Evolutionary conservation across 441 rosid genomes (phyloP).

Genomic region (Populus hybrid): DNA sequence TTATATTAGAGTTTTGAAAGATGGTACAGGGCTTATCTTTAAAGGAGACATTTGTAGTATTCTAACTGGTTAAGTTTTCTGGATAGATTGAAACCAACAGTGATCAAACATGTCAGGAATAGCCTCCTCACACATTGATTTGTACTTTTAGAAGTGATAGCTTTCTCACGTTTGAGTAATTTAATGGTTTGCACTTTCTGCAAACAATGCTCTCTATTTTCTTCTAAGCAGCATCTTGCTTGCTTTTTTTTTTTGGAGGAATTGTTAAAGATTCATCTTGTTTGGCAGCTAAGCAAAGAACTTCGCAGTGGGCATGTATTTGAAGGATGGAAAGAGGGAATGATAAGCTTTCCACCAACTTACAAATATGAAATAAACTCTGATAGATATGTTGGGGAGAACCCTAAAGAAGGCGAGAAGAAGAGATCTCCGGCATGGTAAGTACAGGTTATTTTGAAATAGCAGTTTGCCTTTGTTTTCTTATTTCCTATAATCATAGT

Average conservation of each 20-base stretch:
- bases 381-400: constrained; percentile 76
- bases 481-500: neutral
- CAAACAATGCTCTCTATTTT: constrained; percentile 3
- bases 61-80: neutral
- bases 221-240: neutral
- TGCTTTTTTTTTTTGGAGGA: neutral
- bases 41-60: neutral
- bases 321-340: constrained; percentile 94
- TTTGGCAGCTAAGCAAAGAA: constrained; percentile 70
- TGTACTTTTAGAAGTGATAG: too few relatives aligned
- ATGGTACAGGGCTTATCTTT: neutral
- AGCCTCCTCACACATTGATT: too few relatives aligned
- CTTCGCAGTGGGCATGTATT: constrained; percentile 76
- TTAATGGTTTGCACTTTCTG: neutral
- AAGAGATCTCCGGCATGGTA: constrained; percentile 98
- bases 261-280: neutral
- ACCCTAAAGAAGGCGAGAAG: constrained; percentile 79
- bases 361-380: constrained; percentile 88
- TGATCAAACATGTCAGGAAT: neutral
- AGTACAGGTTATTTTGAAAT: constrained; percentile 11
- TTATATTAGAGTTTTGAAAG: neutral
- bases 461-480: neutral
- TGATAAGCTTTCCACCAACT: constrained; percentile 83
- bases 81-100: neutral
- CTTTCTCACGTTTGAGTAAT: too few relatives aligned